phyloP scores from a whole-genome alignment of 345 rosid species.

The Cardamine chenopodiifolia region DNA sequence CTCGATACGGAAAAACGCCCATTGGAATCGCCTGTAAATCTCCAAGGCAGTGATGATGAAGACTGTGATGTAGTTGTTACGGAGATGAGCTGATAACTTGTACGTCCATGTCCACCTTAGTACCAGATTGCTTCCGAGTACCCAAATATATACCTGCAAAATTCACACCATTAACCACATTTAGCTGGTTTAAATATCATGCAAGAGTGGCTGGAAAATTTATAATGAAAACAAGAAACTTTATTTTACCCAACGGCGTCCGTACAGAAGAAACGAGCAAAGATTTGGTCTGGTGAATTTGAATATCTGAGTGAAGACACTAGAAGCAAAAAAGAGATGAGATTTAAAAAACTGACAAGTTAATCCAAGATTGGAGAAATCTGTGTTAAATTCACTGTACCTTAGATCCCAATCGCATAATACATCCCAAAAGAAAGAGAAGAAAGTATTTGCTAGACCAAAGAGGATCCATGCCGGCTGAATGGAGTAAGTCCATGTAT shows the following conservation, averaged over 20 bases:
- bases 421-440: conserved; percentile 96
- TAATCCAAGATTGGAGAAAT: conserved; percentile 19
- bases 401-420: conserved; percentile 97
- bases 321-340: conserved; percentile 33
- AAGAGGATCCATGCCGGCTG: conserved; percentile 93
- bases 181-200: not conserved
- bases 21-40: conserved; percentile 85
- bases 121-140: conserved; percentile 86
- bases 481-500: conserved; percentile 78
- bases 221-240: not conserved
- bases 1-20: conserved; percentile 94
- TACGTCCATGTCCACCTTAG: conserved; percentile 96
- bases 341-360: not conserved
- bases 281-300: conserved; percentile 68
- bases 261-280: conserved; percentile 57
- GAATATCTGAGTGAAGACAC: conserved; percentile 87
- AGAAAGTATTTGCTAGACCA: conserved; percentile 73
- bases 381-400: conserved; percentile 44
- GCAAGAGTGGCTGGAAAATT: conserved; percentile 3
- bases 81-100: conserved; percentile 95
- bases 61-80: conserved; percentile 81
- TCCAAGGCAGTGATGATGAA: conserved; percentile 80
- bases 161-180: not conserved
- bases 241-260: conserved; percentile 76
- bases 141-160: conserved; percentile 84